Evolutionary conservation across 495 filamentous ascomycete genomes (phyloP).

Genomic region (Rusavskia elegans): DNA sequence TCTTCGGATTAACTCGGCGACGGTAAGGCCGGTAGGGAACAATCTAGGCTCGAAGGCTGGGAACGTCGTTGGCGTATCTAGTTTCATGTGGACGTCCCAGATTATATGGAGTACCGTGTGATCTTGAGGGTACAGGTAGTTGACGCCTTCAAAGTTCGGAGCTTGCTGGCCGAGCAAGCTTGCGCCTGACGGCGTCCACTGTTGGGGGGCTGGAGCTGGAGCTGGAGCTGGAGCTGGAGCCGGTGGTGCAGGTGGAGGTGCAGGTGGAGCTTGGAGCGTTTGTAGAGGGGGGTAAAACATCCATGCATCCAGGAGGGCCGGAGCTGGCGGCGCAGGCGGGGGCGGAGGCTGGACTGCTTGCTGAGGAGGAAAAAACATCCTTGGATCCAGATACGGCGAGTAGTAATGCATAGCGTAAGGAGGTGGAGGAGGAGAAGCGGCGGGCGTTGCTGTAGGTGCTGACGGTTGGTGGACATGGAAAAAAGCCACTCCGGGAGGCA

Average conservation of each 20-base stretch:
- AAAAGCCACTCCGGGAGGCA: constrained; percentile 7
- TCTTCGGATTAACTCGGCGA: constrained; percentile 9
- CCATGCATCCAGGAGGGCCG: background rate
- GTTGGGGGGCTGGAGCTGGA: constrained; percentile 1
- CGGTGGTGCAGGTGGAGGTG: background rate
- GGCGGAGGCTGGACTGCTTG: background rate
- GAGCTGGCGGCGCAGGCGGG: background rate
- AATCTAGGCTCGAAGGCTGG: background rate
- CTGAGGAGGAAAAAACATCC: background rate
- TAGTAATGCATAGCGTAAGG: background rate
- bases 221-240: background rate
- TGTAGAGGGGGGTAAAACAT: too few relatives aligned
- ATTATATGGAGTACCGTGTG: constrained; percentile 10
- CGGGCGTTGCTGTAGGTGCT: background rate
- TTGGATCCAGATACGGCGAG: background rate
- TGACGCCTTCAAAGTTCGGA: background rate
- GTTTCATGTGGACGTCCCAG: constrained; percentile 1
- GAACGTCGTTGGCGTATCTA: background rate
- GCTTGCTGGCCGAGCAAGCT: background rate
- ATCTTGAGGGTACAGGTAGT: constrained; percentile 6
- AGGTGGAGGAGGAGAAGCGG: constrained; percentile 1
- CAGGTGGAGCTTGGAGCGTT: background rate
- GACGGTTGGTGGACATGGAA: background rate
- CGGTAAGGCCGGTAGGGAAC: constrained; percentile 2
- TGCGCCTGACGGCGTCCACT: background rate